A percentile compares a stretch with the other conserved stretches of the same genome.
These are phyloP conservation scores for Pulveroboletus ravenelii DNA, from an alignment of 768 basidiomycete genomes.

Conservation along the genomic window DNA sequence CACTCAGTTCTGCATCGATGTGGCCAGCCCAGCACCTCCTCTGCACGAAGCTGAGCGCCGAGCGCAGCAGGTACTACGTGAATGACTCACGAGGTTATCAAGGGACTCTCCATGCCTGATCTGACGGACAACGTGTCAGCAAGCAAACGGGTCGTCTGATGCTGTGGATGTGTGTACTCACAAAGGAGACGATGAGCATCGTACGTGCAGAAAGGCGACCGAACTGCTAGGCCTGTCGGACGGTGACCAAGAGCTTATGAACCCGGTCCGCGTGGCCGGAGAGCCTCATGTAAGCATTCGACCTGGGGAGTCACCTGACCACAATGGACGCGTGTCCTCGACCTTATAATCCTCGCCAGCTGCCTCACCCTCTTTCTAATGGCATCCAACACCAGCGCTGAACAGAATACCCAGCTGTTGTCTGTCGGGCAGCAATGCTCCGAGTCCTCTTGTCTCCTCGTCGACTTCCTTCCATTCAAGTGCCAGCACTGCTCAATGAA, in stretches of 20 bases:
- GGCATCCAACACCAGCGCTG: slow-evolving; percentile 12
- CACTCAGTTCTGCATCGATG: slow-evolving; percentile 67
- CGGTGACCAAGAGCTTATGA: no score
- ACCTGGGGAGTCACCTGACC: background rate
- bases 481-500: slow-evolving; percentile 70
- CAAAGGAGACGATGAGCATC: slow-evolving; percentile 25
- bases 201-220: background rate
- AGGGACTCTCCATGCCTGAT: slow-evolving; percentile 75
- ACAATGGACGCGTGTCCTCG: slow-evolving; percentile 25
- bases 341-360: slow-evolving; percentile 13
- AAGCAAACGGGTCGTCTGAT: background rate
- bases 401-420: slow-evolving; percentile 54
- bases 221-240: background rate
- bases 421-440: slow-evolving; percentile 70
- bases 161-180: slow-evolving; percentile 9
- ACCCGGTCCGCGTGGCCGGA: no score
- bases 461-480: slow-evolving; percentile 85
- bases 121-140: slow-evolving; percentile 30
- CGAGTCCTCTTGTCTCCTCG: slow-evolving; percentile 55
- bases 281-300: no score
- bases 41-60: background rate
- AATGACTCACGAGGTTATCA: slow-evolving; percentile 63
- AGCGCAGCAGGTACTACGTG: no score
- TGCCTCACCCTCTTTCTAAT: slow-evolving; percentile 2
- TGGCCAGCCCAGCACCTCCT: slow-evolving; percentile 71